A percentile compares a stretch with the other conserved stretches of the same genome.
These are phyloP conservation scores for Phytophthora colocasiae DNA, from an alignment of 352 stramenopile genomes.

Conservation along the genomic window DNA sequence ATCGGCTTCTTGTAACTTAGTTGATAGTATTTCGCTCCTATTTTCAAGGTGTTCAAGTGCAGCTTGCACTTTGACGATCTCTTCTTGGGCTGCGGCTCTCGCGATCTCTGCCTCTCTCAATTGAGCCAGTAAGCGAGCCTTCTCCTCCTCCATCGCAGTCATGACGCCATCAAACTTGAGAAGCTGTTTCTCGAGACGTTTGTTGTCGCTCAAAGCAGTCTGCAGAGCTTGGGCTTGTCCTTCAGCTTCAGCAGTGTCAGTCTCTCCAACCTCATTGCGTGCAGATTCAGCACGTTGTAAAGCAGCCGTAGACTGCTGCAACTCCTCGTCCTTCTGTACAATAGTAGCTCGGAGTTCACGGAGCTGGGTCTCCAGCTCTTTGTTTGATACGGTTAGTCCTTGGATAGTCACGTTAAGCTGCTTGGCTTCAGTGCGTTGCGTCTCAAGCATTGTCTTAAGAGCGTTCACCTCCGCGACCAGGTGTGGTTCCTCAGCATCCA, in stretches of 20 bases:
- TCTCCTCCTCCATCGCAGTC: slow-evolving; percentile 60
- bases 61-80: slow-evolving; percentile 41
- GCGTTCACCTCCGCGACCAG: slow-evolving; percentile 59
- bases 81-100: slow-evolving; percentile 41
- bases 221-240: slow-evolving; percentile 36
- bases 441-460: slow-evolving; percentile 44
- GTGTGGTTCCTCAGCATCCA: slow-evolving; percentile 64
- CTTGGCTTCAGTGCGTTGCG: slow-evolving; percentile 28
- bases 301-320: slow-evolving; percentile 28
- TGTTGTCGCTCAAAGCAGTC: slow-evolving; percentile 41
- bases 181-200: slow-evolving; percentile 49
- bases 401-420: slow-evolving; percentile 30
- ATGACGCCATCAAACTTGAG: slow-evolving; percentile 55
- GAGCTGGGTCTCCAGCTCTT: slow-evolving; percentile 31
- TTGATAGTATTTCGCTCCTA: slow-evolving; percentile 34
- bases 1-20: slow-evolving; percentile 37
- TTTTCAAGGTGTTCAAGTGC: slow-evolving; percentile 44
- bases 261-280: slow-evolving; percentile 28
- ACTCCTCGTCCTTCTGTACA: slow-evolving; percentile 31
- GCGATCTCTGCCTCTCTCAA: slow-evolving; percentile 51
- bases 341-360: slow-evolving; percentile 25
- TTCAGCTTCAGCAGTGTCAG: slow-evolving; percentile 23
- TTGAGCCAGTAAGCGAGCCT: slow-evolving; percentile 49
- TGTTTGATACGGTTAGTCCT: slow-evolving; percentile 31
- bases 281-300: slow-evolving; percentile 26